Percentiles rank a stretch among this genome's conserved stretches.
phyloP scores from a whole-genome alignment of 768 basidiomycete species.

The Boletus eberwhitei region DNA sequence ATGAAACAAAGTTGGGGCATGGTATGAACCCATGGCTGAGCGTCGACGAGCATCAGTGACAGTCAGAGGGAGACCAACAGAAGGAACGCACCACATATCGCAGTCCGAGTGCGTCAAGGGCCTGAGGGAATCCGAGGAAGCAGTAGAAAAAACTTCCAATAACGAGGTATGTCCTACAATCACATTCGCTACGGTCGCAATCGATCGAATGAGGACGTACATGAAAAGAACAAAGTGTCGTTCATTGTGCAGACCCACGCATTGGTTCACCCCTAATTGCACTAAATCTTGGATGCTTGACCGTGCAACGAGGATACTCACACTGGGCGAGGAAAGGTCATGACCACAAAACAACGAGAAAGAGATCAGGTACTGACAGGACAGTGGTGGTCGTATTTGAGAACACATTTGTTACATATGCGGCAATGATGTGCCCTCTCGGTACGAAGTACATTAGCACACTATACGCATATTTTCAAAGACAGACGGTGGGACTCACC shows the following conservation, averaged over 20 bases:
- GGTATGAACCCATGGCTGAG: constrained; percentile 51
- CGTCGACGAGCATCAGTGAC: background rate
- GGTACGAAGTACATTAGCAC: constrained; percentile 14
- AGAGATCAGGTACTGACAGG: constrained; percentile 53
- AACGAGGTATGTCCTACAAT: constrained; percentile 72
- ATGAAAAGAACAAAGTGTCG: constrained; percentile 96
- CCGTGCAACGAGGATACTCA: constrained; percentile 24
- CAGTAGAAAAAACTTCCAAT: constrained; percentile 61
- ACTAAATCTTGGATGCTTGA: constrained; percentile 3
- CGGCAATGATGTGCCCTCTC: constrained; percentile 93
- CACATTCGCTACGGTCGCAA: background rate
- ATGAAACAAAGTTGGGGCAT: constrained; percentile 71
- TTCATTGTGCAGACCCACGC: constrained; percentile 93
- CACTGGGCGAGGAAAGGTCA: constrained; percentile 31
- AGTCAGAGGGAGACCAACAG: background rate
- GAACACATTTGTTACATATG: constrained; percentile 84
- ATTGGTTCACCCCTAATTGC: constrained; percentile 87
- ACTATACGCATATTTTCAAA: background rate
- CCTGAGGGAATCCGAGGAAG: constrained; percentile 58
- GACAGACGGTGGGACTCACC: constrained; percentile 42
- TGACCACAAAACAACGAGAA: background rate
- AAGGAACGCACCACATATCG: constrained; percentile 38
- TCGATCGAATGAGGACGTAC: constrained; percentile 39
- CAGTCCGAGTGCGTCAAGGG: constrained; percentile 58
- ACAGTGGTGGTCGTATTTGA: constrained; percentile 92